These are phyloP conservation scores for Dillenia suffruticosa DNA, from an alignment of 164 flowering plant genomes.

Conservation along the genomic window DNA sequence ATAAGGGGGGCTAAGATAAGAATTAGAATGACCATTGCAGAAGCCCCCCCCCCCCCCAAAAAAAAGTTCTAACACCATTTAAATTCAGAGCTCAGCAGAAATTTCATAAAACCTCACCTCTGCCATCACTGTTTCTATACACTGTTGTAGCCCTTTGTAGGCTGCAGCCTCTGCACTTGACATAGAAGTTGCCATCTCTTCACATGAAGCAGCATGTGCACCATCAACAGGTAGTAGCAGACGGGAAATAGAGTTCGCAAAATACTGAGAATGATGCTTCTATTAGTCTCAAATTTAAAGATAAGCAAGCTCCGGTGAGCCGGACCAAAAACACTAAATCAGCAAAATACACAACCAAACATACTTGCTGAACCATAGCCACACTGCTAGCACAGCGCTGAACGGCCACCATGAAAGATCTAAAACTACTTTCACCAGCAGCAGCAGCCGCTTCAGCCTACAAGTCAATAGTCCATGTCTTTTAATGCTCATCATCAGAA, in stretches of 20 bases:
- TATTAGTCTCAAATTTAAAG: neutral
- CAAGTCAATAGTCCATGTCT: conserved; percentile 15
- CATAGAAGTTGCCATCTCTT: conserved; percentile 97
- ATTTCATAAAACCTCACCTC: conserved; percentile 57
- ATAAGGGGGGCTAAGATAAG: too few species aligned
- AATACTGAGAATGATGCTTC: conserved; percentile 45
- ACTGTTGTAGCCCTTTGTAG: conserved; percentile 95
- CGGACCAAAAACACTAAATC: neutral
- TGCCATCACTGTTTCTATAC: conserved; percentile 98
- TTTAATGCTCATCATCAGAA: conserved; percentile 2
- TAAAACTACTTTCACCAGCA: conserved; percentile 99
- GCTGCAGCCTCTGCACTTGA: conserved; percentile 96
- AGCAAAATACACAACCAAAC: conserved; percentile 5
- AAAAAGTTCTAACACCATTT: neutral
- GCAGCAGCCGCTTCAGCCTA: conserved; percentile 99
- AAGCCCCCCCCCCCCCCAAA: neutral
- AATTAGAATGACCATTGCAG: neutral
- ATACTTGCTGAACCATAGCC: conserved; percentile 95
- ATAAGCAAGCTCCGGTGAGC: neutral
- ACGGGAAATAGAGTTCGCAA: conserved; percentile 87
- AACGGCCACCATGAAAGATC: conserved; percentile 97
- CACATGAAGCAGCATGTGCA: conserved; percentile 97
- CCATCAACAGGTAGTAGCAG: conserved; percentile 96
- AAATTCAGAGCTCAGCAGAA: neutral
- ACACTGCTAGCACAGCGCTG: conserved; percentile 97